These are phyloP conservation scores for Claviceps cyperi DNA, from an alignment of 2,329 filamentous ascomycete genomes.

Conservation along the genomic window DNA sequence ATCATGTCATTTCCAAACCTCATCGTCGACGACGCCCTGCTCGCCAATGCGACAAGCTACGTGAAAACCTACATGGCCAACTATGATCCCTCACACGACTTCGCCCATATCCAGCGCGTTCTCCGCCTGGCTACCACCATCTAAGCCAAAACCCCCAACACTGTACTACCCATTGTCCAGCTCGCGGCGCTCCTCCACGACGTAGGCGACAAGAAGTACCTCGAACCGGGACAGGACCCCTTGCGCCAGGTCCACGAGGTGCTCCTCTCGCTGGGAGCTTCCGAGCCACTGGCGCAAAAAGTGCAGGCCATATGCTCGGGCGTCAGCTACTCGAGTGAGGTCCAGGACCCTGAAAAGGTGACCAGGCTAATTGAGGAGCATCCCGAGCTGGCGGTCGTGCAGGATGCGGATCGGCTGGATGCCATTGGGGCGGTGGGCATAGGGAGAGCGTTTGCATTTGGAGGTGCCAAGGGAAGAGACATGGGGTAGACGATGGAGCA, in stretches of 20 bases:
- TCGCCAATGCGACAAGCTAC: slow-evolving; percentile 46
- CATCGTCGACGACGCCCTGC: slow-evolving; percentile 24
- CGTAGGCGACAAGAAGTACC: slow-evolving; percentile 76
- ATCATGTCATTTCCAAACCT: slow-evolving; percentile 6
- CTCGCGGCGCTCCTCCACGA: slow-evolving; percentile 73
- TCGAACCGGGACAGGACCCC: slow-evolving; percentile 39
- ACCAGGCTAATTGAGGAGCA: slow-evolving; percentile 44
- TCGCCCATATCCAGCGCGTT: slow-evolving; percentile 69
- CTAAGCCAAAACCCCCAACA: slow-evolving; percentile 32
- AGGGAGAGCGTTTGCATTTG: slow-evolving; percentile 49
- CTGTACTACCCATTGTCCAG: slow-evolving; percentile 36
- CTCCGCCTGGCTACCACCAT: slow-evolving; percentile 56
- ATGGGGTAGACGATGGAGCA: slow-evolving; percentile 57
- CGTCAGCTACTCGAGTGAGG: slow-evolving; percentile 67
- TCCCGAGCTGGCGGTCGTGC: slow-evolving; percentile 58
- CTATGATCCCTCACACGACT: slow-evolving; percentile 82
- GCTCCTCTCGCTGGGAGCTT: slow-evolving; percentile 42
- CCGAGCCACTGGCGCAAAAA: slow-evolving; percentile 41
- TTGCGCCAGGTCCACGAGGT: slow-evolving; percentile 40
- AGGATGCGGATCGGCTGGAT: slow-evolving; percentile 88
- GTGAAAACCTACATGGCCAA: slow-evolving; percentile 58
- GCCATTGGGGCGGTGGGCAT: slow-evolving; percentile 79
- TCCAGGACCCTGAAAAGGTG: slow-evolving; percentile 46
- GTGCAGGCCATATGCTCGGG: slow-evolving; percentile 61
- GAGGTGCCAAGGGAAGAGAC: slow-evolving; percentile 45